Conservation (phyloP, 331 rosid genomes). For the Prunus yedoensis region DNA sequence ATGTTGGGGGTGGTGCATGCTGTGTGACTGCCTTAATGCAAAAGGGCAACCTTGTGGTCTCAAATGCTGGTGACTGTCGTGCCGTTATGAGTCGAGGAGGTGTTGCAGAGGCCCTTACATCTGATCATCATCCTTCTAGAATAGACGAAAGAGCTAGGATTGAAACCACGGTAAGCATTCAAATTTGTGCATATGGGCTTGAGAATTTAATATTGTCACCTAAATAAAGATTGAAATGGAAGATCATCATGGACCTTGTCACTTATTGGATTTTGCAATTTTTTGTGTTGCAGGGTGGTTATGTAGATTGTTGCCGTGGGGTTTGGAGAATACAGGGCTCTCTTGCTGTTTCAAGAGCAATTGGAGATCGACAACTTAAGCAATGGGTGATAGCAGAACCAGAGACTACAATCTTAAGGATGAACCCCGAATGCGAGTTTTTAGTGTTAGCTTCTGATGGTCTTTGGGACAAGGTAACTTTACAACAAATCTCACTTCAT, state of each 20-base stretch:
- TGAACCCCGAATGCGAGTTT: constrained; percentile 40
- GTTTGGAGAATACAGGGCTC: constrained; percentile 61
- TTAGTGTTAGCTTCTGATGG: constrained; percentile 57
- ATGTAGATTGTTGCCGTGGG: constrained; percentile 39
- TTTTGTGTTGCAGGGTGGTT: constrained; percentile 43
- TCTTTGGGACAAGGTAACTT: constrained; percentile 56
- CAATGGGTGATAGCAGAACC: constrained; percentile 59
- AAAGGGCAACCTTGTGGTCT: constrained; percentile 41
- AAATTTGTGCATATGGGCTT: not conserved
- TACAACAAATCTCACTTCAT: not conserved
- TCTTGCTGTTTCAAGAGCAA: constrained; percentile 53
- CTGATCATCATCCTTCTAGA: constrained; percentile 44
- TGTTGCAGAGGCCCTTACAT: constrained; percentile 49
- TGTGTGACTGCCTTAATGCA: constrained; percentile 47
- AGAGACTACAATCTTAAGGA: constrained; percentile 38
- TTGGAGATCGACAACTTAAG: constrained; percentile 49
- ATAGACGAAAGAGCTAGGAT: constrained; percentile 45
- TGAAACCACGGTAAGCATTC: constrained; percentile 39
- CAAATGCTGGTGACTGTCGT: constrained; percentile 57
- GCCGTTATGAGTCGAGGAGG: constrained; percentile 56
- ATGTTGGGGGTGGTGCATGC: constrained; percentile 39
- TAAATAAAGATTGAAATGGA: not conserved
- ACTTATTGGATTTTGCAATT: not conserved
- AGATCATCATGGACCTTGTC: not conserved
- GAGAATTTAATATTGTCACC: not conserved